Conservation (phyloP, 345 rosid genomes). For the Ricinus communis region DNA sequence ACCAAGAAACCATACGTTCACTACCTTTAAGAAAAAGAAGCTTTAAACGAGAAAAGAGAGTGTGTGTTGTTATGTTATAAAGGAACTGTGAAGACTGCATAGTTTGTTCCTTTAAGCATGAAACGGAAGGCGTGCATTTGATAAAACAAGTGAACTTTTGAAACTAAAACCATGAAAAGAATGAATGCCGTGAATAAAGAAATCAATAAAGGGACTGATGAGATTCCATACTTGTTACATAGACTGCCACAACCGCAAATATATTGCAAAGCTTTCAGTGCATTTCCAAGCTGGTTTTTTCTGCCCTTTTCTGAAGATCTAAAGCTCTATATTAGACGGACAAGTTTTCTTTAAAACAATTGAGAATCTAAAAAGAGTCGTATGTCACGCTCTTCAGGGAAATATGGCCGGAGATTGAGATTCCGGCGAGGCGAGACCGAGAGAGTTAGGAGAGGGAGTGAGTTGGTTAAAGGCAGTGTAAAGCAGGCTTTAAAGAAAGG, state of each 20-base stretch:
- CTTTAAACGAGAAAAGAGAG: no score
- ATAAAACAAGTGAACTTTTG: constrained; percentile 10
- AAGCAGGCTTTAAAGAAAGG: no score
- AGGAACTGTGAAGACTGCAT: background rate
- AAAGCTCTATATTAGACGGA: constrained; percentile 5
- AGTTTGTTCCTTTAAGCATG: constrained; percentile 15
- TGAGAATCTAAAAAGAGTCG: background rate
- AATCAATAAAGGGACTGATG: constrained; percentile 13
- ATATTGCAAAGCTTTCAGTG: constrained; percentile 27
- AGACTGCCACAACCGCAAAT: no score
- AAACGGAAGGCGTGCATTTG: constrained; percentile 28
- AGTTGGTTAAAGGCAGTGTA: no score
- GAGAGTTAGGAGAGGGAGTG: no score
- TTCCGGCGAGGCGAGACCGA: no score
- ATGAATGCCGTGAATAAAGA: background rate
- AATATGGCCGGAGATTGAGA: no score
- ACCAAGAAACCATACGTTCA: no score
- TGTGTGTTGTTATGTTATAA: no score
- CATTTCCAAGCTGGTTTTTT: constrained; percentile 27
- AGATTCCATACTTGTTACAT: constrained; percentile 32
- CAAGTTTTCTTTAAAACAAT: constrained; percentile 4
- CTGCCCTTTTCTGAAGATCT: constrained; percentile 16
- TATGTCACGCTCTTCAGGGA: constrained; percentile 13
- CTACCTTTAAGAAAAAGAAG: no score
- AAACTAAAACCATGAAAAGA: constrained; percentile 6